Conservation (phyloP, 2,329 filamentous ascomycete genomes). For the Colletotrichum gigasporum region DNA sequence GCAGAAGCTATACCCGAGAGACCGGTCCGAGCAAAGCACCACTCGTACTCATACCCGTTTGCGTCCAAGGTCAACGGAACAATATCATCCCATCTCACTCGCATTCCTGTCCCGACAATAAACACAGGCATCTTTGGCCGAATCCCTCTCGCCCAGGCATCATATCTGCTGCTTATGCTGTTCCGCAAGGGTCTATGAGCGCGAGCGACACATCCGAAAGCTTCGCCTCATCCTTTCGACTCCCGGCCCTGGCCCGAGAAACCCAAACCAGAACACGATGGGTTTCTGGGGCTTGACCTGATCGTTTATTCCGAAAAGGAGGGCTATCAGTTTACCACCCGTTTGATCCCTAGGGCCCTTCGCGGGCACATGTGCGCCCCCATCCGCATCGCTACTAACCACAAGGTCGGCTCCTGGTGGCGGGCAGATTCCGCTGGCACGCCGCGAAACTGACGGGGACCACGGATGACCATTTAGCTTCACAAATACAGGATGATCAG, state of each 20-base stretch:
- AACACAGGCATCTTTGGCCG: background rate
- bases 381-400: background rate
- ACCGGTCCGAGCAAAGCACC: background rate
- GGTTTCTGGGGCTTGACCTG: background rate
- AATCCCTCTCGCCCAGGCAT: background rate
- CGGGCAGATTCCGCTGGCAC: constrained; percentile 15
- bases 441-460: background rate
- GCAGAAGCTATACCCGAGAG: background rate
- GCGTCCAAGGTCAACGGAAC: background rate
- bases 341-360: background rate
- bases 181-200: background rate
- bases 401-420: constrained; percentile 3
- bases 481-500: constrained; percentile 9
- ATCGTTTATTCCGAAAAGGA: background rate
- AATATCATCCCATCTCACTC: background rate
- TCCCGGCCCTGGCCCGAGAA: background rate
- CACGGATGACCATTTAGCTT: constrained; percentile 11
- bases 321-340: background rate
- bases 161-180: background rate
- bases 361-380: background rate
- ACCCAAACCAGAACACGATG: background rate
- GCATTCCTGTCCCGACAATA: background rate
- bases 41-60: background rate
- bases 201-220: background rate
- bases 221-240: background rate